phyloP scores from a whole-genome alignment of 2,329 filamentous ascomycete genomes.

The Cordyceps tenuipes region DNA sequence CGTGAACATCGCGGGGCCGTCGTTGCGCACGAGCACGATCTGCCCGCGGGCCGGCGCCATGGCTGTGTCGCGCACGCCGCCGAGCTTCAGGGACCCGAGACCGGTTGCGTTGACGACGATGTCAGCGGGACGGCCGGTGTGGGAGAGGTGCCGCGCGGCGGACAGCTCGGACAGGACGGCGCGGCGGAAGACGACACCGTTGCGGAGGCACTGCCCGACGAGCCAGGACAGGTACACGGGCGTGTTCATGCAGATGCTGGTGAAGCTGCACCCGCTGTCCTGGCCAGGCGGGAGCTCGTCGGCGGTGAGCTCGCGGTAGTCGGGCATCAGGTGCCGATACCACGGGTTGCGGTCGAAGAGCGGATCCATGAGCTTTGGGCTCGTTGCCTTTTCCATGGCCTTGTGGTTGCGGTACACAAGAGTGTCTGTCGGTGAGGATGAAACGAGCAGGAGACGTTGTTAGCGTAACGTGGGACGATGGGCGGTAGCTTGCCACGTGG shows the following conservation, averaged over 20 bases:
- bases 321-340: slow-evolving; percentile 63
- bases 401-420: slow-evolving; percentile 49
- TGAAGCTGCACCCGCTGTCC: slow-evolving; percentile 68
- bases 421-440: slow-evolving; percentile 30
- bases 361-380: slow-evolving; percentile 51
- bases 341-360: slow-evolving; percentile 60
- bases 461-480: not conserved
- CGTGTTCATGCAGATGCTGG: slow-evolving; percentile 85
- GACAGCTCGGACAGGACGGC: slow-evolving; percentile 59
- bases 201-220: slow-evolving; percentile 66
- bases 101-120: slow-evolving; percentile 82
- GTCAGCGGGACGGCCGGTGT: slow-evolving; percentile 51
- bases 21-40: slow-evolving; percentile 74
- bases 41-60: slow-evolving; percentile 76
- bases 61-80: slow-evolving; percentile 68
- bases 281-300: slow-evolving; percentile 54
- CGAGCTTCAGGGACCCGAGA: slow-evolving; percentile 63
- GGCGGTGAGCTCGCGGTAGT: slow-evolving; percentile 56
- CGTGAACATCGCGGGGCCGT: slow-evolving; percentile 60
- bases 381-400: slow-evolving; percentile 37
- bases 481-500: not conserved
- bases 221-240: slow-evolving; percentile 84
- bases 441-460: slow-evolving; percentile 8
- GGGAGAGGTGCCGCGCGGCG: slow-evolving; percentile 49
- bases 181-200: slow-evolving; percentile 61